Evolutionary conservation across 2,329 filamentous ascomycete genomes (phyloP).

Genomic region (Ilyonectria destructans): DNA sequence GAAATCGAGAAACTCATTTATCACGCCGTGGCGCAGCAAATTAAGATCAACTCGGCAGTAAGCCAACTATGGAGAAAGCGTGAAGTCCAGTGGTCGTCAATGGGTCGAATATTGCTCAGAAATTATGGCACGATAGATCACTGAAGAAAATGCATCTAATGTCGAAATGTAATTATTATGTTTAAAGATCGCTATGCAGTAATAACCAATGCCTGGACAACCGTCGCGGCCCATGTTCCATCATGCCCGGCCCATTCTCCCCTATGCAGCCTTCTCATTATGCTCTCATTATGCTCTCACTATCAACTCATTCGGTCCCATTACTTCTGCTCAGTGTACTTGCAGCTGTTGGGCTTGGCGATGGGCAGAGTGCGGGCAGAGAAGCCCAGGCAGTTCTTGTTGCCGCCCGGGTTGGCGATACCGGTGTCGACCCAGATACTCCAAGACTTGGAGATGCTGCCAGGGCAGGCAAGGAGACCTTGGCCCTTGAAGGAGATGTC

Average conservation of each 20-base stretch:
- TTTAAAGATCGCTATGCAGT: not conserved
- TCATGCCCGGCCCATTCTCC: not conserved
- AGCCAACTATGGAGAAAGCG: too few relatives aligned
- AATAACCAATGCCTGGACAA: not conserved
- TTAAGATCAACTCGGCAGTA: too few relatives aligned
- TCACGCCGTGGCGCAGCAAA: too few relatives aligned
- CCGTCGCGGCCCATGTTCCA: not conserved
- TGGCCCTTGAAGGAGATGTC: slow-evolving; percentile 64
- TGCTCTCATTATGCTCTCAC: not conserved
- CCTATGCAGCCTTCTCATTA: not conserved
- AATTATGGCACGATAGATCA: not conserved
- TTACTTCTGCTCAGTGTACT: slow-evolving; percentile 49
- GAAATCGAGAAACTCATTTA: too few relatives aligned
- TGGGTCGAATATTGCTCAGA: not conserved
- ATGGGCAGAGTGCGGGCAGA: slow-evolving; percentile 49
- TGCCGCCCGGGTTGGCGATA: slow-evolving; percentile 54
- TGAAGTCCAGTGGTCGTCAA: too few relatives aligned
- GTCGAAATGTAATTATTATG: not conserved
- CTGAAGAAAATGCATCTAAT: not conserved
- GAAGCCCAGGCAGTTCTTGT: slow-evolving; percentile 57
- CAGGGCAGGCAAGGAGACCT: slow-evolving; percentile 69
- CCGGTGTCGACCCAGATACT: slow-evolving; percentile 56
- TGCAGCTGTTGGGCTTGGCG: slow-evolving; percentile 56
- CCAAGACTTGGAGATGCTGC: slow-evolving; percentile 59
- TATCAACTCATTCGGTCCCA: not conserved